phyloP scores from a whole-genome alignment of 768 basidiomycete genomes.

The Suillus fuscotomentosus region DNA sequence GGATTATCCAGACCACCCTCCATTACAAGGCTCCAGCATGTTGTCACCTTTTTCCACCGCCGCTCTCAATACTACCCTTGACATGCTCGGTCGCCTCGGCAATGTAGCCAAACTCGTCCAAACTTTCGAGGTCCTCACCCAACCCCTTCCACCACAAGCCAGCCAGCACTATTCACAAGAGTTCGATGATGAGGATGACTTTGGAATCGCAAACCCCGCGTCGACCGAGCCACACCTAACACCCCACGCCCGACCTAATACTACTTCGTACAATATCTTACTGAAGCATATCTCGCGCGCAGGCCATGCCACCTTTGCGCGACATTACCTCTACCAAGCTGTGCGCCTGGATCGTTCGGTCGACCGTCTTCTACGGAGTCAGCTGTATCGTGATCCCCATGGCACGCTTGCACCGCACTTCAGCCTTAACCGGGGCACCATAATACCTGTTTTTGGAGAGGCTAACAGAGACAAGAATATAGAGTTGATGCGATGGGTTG shows the following conservation, averaged over 20 bases:
- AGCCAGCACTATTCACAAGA: conserved; percentile 45
- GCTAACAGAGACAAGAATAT: conserved; percentile 59
- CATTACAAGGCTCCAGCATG: conserved; percentile 30
- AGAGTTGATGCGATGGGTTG: conserved; percentile 61
- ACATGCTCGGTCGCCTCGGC: conserved; percentile 61
- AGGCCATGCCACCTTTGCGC: conserved; percentile 51
- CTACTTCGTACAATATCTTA: conserved; percentile 62
- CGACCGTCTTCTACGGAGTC: conserved; percentile 33
- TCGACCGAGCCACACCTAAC: conserved; percentile 32
- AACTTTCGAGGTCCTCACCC: conserved; percentile 76
- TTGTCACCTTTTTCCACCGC: conserved; percentile 54
- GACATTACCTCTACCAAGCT: conserved; percentile 65
- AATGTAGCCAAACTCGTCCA: conserved; percentile 67
- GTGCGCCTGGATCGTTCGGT: conserved; percentile 40
- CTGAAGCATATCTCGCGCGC: conserved; percentile 54
- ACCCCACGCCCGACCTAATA: conserved; percentile 56
- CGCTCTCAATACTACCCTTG: conserved; percentile 72
- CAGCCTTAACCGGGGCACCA: conserved; percentile 50
- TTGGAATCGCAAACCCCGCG: conserved; percentile 41
- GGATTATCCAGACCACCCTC: conserved; percentile 65
- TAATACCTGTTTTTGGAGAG: conserved; percentile 57
- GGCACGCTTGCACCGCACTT: conserved; percentile 49
- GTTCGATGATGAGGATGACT: conserved; percentile 68
- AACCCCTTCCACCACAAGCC: conserved; percentile 57
- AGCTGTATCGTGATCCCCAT: conserved; percentile 28